Base-by-base conservation (phyloP, 2,329 filamentous ascomycete species). In the Ophiosphaerella narmari region DNA sequence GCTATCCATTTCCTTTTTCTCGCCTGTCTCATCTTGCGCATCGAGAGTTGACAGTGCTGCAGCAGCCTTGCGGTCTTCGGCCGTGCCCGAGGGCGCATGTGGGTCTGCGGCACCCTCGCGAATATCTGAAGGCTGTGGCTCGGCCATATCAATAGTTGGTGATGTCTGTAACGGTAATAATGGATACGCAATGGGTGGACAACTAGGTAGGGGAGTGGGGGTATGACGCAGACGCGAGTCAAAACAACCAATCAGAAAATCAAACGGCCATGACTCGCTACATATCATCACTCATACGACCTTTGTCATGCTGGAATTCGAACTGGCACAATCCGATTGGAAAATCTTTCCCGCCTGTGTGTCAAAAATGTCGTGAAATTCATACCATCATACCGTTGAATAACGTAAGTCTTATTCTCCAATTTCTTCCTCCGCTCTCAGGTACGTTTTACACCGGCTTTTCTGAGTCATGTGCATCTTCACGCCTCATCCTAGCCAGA, bases 31-130 rank as follows among this genome's bases (percentile, higher is more conserved):
- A 47, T 77, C 76, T 50, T 76, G 78, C 33, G 74, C 70, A 68
- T 90, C 88, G 59, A 92, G 85, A 54, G 81, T 83, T 40, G 86
- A 87, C 52, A 91, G 83, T 26, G 88, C 89, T 6, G 86, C 86
- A 35, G 87, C 87, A 39, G 88, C 87, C 74, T 90, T 90, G 74
- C 87, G 86, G 75, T 90, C 88, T 74, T 91, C 88, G 66, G 88
- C 87, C 74, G 86, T 88, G 34, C 72, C 67, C 5, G 77, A 75
- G 14, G 77, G 68, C 4, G 72, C 66, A 29, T 67, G 67, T 2
- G 70, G 62, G 39, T 79, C 77, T 26, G 81, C 80, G 51, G 83
- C 82, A 67, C 85, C 86, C 70, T 87, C 84, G 55, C 80, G 77
- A 50, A 87, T 71, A 43, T 70, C 77, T 38, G 78, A 66, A 36